Evolutionary conservation across 2,329 filamentous ascomycete genomes (phyloP).

Genomic region (Fusarium chuoi): DNA sequence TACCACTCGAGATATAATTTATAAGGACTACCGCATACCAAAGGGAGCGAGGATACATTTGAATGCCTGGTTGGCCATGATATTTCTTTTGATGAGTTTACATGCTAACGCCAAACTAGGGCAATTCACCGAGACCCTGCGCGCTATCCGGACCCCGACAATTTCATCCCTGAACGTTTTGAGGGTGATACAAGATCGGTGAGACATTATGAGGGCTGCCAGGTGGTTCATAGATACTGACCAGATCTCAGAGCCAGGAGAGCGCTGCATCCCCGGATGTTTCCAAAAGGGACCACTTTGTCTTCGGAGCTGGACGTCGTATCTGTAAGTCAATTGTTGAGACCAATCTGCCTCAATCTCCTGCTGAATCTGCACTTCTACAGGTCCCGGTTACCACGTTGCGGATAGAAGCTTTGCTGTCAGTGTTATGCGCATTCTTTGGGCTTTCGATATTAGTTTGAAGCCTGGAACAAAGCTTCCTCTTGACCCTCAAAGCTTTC

Average conservation of each 20-base stretch:
- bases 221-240: neutral
- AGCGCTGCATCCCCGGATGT: neutral
- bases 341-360: fast-evolving
- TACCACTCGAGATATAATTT: neutral
- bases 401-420: neutral
- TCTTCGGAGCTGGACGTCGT: neutral
- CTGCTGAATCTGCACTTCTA: neutral
- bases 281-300: neutral
- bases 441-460: neutral
- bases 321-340: neutral
- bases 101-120: neutral
- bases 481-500: neutral
- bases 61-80: neutral
- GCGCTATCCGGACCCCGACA: neutral
- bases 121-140: neutral
- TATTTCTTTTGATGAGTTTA: no score
- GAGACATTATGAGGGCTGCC: neutral
- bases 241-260: neutral
- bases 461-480: neutral
- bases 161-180: neutral
- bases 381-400: neutral
- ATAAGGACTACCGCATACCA: neutral
- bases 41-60: neutral
- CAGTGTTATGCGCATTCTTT: neutral
- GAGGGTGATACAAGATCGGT: neutral